Base-by-base conservation (phyloP, 305 asterid species). In the Coffea humblotiana region DNA sequence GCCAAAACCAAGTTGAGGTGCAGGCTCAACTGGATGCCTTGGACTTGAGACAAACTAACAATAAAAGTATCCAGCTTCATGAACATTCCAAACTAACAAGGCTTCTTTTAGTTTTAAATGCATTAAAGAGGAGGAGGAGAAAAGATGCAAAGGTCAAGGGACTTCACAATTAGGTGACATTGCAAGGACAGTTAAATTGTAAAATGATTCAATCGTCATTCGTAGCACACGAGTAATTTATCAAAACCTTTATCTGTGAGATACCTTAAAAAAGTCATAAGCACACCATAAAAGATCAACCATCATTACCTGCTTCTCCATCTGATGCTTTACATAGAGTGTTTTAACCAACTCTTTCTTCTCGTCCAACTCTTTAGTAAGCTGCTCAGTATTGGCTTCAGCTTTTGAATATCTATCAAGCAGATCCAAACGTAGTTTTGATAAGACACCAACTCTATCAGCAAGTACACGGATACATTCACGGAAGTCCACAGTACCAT, bases 401-500 rank as follows among this genome's bases (percentile, higher is more conserved):
- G 90, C 84, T 85, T 93, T 96, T 47, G 97, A 82, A 84, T 90
- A 88, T 78, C 96, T 86, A 29, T 96, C 98, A 4, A 85, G 86
- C 83, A 92, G 87, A 83, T 92, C 99, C 1, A 82, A 82, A 10
- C 96, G 92, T 49, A 89, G 94, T 86, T 92, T 88, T 35, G 97
- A 87, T 80, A 96, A 78, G 8, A 87, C 79, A 75, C 93, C 83
- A 80, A 94, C 98, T 89, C 90, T 93, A 70, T 96, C 98, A 64
- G 98, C 97, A 67, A 96, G 96, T 35, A 86, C 91, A 43, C 92
- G 91, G 48, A 94, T 82, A 82, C 95, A 94, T 72, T 94, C 98
- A 48, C 92, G 91, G 82, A 94, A 89, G 86, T 93, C 97, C 56
- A 84, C 88, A 75, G 95, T 83, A 78, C 94, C 90, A 54, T 90